phyloP scores from a whole-genome alignment of 1,139 yeast species.

The Yamadazyma trypodendri region DNA sequence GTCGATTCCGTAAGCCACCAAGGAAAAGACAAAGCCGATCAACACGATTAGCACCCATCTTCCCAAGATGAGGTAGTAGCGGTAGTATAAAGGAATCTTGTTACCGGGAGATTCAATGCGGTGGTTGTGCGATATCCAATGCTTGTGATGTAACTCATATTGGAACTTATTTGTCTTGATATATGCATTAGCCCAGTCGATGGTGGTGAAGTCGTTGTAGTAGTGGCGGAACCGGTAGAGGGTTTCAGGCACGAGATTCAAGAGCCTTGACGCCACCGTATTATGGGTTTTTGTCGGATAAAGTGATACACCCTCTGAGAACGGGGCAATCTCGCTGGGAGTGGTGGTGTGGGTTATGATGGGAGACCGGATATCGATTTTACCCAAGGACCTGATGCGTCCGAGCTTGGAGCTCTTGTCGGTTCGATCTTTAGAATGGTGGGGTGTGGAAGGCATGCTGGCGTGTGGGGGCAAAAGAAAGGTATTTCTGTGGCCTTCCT shows the following conservation, averaged over 20 bases:
- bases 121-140: slow-evolving; percentile 15
- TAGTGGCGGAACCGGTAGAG: slow-evolving; percentile 30
- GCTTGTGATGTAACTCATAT: slow-evolving; percentile 30
- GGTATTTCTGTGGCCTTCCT: too few relatives aligned
- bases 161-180: slow-evolving; percentile 47
- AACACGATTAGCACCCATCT: slow-evolving; percentile 53
- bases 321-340: slow-evolving; percentile 4
- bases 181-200: slow-evolving; percentile 63
- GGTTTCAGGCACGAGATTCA: slow-evolving; percentile 19
- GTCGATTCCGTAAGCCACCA: slow-evolving; percentile 54
- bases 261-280: slow-evolving; percentile 19
- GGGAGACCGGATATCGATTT: slow-evolving; percentile 23
- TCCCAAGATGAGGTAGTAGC: slow-evolving; percentile 27
- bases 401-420: slow-evolving; percentile 7
- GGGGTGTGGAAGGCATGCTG: slow-evolving; percentile 11
- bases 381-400: slow-evolving; percentile 23
- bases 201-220: slow-evolving; percentile 67
- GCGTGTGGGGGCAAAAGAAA: slow-evolving; percentile 4
- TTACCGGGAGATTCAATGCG: neutral
- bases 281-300: slow-evolving; percentile 20
- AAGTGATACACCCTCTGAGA: slow-evolving; percentile 16
- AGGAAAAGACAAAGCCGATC: slow-evolving; percentile 49
- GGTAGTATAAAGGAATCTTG: slow-evolving; percentile 24
- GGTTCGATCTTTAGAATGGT: slow-evolving; percentile 4
- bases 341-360: slow-evolving; percentile 15